These are phyloP conservation scores for Trichoderma breve DNA, from an alignment of 2,329 filamentous ascomycete species.

Conservation along the genomic window DNA sequence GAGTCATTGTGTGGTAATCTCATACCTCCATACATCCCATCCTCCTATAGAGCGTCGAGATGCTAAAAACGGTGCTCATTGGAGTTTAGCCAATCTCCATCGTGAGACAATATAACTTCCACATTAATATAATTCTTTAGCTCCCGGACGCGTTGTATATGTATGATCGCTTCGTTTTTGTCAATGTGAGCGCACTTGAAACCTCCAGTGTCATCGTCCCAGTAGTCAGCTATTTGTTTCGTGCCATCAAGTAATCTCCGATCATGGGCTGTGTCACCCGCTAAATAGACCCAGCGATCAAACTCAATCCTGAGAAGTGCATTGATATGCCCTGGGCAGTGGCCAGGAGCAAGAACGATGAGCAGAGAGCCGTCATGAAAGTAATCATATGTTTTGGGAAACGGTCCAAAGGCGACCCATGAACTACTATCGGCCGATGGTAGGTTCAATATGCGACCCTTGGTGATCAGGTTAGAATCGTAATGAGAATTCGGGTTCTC, in stretches of 20 bases:
- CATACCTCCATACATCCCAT: background rate
- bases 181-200: background rate
- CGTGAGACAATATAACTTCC: background rate
- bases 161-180: background rate
- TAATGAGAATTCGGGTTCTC: background rate
- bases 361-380: background rate
- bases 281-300: background rate
- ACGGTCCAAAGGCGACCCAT: background rate
- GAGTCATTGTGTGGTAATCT: background rate
- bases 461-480: background rate
- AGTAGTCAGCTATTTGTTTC: background rate
- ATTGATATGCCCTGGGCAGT: background rate
- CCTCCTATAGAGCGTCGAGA: background rate
- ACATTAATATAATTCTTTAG: background rate
- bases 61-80: background rate
- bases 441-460: background rate
- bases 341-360: background rate
- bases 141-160: background rate
- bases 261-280: background rate
- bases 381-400: background rate
- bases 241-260: background rate
- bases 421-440: background rate
- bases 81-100: background rate
- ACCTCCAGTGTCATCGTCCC: background rate
- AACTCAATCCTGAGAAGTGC: background rate